Evolutionary conservation across 805 yeast genomes (phyloP).

Genomic region (Brettanomyces anomalus): DNA sequence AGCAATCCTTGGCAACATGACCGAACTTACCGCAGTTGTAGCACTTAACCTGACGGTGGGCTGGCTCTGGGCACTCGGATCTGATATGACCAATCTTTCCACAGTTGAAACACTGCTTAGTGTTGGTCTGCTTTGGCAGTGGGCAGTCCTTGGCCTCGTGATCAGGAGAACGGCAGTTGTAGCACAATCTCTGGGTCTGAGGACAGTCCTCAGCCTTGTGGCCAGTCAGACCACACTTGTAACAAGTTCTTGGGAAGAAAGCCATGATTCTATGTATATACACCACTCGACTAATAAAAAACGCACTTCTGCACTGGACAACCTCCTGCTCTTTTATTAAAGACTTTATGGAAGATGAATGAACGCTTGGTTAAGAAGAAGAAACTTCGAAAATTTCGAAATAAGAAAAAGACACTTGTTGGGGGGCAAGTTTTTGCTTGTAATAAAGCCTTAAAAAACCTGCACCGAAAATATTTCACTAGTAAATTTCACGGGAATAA

Average conservation of each 20-base stretch:
- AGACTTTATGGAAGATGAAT: conserved; percentile 1
- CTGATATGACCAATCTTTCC: conserved; percentile 86
- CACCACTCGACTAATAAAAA: too few relatives aligned
- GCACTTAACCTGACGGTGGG: conserved; percentile 55
- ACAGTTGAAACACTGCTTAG: conserved; percentile 90
- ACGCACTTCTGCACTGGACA: not conserved
- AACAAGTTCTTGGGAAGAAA: conserved; percentile 58
- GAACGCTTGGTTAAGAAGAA: not conserved
- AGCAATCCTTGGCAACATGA: conserved; percentile 75
- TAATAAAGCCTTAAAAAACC: too few relatives aligned
- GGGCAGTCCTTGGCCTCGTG: conserved; percentile 88
- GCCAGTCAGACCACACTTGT: conserved; percentile 87
- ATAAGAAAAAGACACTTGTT: not conserved
- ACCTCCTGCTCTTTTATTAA: conserved; percentile 1
- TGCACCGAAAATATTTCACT: too few relatives aligned
- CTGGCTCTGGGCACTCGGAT: conserved; percentile 67
- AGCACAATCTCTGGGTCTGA: conserved; percentile 79
- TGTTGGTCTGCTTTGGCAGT: conserved; percentile 74
- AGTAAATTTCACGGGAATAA: too few relatives aligned
- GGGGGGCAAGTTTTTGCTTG: not conserved
- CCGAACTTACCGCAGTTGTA: conserved; percentile 73
- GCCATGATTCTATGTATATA: conserved; percentile 1
- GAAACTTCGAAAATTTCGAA: not conserved
- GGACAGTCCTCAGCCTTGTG: conserved; percentile 85
- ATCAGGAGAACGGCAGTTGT: conserved; percentile 86